Percentiles rank a stretch among this genome's conserved stretches.
Conservation (phyloP, 805 yeast genomes). For the Danielia oregonensis region DNA sequence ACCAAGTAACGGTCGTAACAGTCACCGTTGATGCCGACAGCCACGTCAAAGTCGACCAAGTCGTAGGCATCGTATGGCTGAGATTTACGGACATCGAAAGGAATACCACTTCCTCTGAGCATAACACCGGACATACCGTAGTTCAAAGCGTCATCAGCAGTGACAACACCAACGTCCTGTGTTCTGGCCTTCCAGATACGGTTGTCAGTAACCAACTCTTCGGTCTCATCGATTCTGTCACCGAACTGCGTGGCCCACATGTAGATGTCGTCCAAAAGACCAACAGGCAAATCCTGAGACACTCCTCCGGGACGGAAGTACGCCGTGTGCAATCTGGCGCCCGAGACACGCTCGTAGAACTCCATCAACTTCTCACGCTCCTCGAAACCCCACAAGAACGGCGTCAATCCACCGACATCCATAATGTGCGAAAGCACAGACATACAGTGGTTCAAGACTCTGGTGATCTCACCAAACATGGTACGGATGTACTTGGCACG, state of each 20-base stretch:
- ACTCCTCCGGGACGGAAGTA: constrained; percentile 93
- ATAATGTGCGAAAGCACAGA: constrained; percentile 82
- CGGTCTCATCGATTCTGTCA: constrained; percentile 86
- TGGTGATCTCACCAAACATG: constrained; percentile 80
- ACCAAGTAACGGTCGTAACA: constrained; percentile 86
- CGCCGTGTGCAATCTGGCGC: constrained; percentile 86
- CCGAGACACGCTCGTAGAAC: constrained; percentile 85
- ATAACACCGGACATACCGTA: constrained; percentile 81
- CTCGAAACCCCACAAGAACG: constrained; percentile 92
- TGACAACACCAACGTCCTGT: constrained; percentile 69
- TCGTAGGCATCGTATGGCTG: constrained; percentile 92
- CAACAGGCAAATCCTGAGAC: constrained; percentile 81
- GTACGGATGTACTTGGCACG: constrained; percentile 85
- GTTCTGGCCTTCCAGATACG: constrained; percentile 92
- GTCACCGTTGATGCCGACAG: constrained; percentile 86
- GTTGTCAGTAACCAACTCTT: constrained; percentile 84
- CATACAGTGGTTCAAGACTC: constrained; percentile 82
- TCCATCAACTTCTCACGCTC: constrained; percentile 93
- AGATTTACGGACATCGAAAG: constrained; percentile 79
- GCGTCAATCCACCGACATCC: constrained; percentile 94
- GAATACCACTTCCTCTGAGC: constrained; percentile 89
- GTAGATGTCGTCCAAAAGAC: constrained; percentile 82
- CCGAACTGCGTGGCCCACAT: constrained; percentile 97
- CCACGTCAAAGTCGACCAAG: constrained; percentile 77
- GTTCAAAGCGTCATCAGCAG: constrained; percentile 85